Percentiles rank a stretch among this genome's conserved stretches.
Conservation (phyloP, 225 moss, liverwort and hornwort species). For the Neckera pumila region DNA sequence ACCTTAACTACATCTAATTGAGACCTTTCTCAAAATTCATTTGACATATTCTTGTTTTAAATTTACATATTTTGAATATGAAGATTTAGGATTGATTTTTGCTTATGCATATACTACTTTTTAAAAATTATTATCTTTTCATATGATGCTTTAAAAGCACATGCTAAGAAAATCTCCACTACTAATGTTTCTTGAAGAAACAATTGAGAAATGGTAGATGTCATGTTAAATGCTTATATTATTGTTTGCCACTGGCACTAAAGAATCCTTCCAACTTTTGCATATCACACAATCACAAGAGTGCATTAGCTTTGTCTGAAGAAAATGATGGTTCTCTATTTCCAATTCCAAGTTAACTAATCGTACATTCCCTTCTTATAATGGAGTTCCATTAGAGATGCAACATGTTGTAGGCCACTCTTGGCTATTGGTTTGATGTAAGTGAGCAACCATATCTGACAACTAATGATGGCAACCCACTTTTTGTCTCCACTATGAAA, state of each 20-base stretch:
- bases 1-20: background rate
- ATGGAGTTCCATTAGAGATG: too few species aligned
- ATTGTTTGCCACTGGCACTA: background rate
- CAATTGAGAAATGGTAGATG: background rate
- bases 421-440: too few species aligned
- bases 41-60: background rate
- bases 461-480: too few species aligned
- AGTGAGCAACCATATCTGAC: fast-evolving
- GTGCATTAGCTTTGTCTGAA: background rate
- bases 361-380: too few species aligned
- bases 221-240: fast-evolving
- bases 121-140: background rate
- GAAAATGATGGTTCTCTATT: too few species aligned
- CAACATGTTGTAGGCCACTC: too few species aligned
- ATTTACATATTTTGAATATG: background rate
- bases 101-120: background rate
- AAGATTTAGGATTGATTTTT: background rate
- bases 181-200: fast-evolving
- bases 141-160: background rate
- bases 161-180: background rate
- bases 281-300: background rate
- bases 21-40: background rate
- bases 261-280: background rate
- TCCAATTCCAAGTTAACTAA: too few species aligned
- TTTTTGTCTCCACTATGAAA: too few species aligned